Conservation (phyloP, 495 filamentous ascomycete species). For the Pyronema domesticum region DNA sequence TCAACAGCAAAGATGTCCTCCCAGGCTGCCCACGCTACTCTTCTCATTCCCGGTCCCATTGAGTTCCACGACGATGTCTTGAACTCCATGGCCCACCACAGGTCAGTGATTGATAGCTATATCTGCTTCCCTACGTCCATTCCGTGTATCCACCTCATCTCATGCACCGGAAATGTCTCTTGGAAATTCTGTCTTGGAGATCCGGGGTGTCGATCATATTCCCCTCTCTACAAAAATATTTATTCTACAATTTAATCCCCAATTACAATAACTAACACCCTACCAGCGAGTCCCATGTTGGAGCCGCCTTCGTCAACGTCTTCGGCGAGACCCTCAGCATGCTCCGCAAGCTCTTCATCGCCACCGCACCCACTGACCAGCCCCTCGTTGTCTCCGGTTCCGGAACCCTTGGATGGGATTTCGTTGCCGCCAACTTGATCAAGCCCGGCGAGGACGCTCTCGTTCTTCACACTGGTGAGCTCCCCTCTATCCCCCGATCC, state of each 20-base stretch:
- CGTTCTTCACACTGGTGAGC: conserved; percentile 55
- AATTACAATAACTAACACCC: background rate
- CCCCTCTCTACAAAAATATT: too few relatives aligned
- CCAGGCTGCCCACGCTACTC: conserved; percentile 22
- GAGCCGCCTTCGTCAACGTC: conserved; percentile 64
- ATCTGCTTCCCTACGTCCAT: background rate
- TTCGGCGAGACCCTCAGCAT: conserved; percentile 81
- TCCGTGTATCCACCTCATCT: background rate
- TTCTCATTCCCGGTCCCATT: conserved; percentile 91
- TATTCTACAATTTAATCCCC: too few relatives aligned
- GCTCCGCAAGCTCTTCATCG: conserved; percentile 85
- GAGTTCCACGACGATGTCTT: conserved; percentile 98
- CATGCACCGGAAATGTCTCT: background rate
- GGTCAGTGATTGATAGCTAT: conserved; percentile 35
- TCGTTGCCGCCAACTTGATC: conserved; percentile 76
- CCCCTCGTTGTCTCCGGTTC: conserved; percentile 88
- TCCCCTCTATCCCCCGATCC: background rate
- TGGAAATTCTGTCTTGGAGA: background rate
- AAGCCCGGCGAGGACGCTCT: conserved; percentile 80
- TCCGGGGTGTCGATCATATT: background rate
- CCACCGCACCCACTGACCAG: conserved; percentile 59
- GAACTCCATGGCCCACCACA: conserved; percentile 86
- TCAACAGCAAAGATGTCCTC: conserved; percentile 14
- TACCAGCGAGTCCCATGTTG: conserved; percentile 76
- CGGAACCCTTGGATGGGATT: conserved; percentile 89